These are phyloP conservation scores for Nymphaea colorata DNA, from an alignment of 164 flowering plant species.

Conservation along the genomic window DNA sequence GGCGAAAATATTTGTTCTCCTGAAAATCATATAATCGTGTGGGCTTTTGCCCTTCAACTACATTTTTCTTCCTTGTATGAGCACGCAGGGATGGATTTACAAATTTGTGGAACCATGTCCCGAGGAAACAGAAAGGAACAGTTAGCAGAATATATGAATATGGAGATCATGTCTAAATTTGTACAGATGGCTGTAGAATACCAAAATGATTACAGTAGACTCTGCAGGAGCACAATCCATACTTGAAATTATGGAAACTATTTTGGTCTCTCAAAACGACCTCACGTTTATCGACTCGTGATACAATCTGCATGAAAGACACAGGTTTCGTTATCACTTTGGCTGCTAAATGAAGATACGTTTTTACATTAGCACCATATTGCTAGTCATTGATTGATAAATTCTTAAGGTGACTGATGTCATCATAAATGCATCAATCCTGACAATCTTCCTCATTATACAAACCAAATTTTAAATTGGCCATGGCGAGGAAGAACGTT, in stretches of 20 bases:
- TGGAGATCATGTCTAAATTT: neutral
- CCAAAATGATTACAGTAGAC: conserved; percentile 11
- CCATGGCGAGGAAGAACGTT: neutral
- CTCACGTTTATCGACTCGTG: conserved; percentile 7
- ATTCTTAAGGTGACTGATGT: no score
- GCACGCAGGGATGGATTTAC: no score
- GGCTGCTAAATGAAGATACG: neutral
- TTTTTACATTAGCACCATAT: neutral
- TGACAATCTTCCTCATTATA: neutral
- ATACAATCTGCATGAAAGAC: conserved; percentile 9
- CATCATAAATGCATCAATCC: neutral
- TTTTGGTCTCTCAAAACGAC: conserved; percentile 16
- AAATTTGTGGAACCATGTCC: no score
- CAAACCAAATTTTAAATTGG: neutral
- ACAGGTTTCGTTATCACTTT: neutral
- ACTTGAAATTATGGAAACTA: conserved; percentile 19
- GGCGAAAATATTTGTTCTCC: no score
- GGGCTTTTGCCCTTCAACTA: neutral
- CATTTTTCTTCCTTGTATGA: neutral
- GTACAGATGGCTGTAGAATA: neutral
- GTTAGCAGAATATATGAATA: neutral
- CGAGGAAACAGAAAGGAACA: no score
- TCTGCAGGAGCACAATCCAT: conserved; percentile 22
- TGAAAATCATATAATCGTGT: no score
- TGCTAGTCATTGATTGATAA: no score